A percentile compares a stretch with the other conserved stretches of the same genome.
Conservation (phyloP, 2,329 filamentous ascomycete species). For the Polytolypa hystricis region DNA sequence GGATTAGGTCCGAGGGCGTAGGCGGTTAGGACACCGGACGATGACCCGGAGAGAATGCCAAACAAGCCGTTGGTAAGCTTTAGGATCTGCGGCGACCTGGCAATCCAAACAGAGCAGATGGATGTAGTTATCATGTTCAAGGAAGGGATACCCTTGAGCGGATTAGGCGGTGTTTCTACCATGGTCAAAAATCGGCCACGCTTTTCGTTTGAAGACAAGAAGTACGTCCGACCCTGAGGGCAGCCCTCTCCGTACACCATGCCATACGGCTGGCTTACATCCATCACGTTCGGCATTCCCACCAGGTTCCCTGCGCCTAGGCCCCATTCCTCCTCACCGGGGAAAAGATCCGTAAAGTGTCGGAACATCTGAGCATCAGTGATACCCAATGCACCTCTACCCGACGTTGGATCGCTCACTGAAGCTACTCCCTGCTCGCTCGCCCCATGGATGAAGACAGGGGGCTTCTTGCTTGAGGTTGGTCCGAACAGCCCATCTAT, state of each 20-base stretch:
- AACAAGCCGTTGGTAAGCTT: constrained; percentile 64
- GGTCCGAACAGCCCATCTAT: constrained; percentile 66
- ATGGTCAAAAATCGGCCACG: constrained; percentile 62
- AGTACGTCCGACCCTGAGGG: constrained; percentile 71
- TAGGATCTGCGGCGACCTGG: constrained; percentile 65
- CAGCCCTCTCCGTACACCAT: constrained; percentile 77
- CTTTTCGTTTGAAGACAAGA: constrained; percentile 61
- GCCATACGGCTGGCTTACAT: constrained; percentile 76
- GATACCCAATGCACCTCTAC: constrained; percentile 67
- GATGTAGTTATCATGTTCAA: constrained; percentile 60
- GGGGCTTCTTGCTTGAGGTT: constrained; percentile 56
- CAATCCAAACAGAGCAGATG: constrained; percentile 76
- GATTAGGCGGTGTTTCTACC: constrained; percentile 49
- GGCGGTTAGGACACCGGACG: constrained; percentile 68
- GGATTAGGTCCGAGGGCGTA: constrained; percentile 61
- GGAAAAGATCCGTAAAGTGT: constrained; percentile 67
- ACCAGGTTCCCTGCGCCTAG: constrained; percentile 64
- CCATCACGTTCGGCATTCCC: constrained; percentile 75
- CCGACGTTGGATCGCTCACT: constrained; percentile 62
- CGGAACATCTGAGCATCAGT: constrained; percentile 63
- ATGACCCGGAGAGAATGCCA: constrained; percentile 74
- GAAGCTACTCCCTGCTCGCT: constrained; percentile 68
- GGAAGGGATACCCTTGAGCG: constrained; percentile 63
- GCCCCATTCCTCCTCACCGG: constrained; percentile 64
- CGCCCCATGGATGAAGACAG: constrained; percentile 72